phyloP scores from a whole-genome alignment of 495 filamentous ascomycete genomes.

The Physcia stellaris region DNA sequence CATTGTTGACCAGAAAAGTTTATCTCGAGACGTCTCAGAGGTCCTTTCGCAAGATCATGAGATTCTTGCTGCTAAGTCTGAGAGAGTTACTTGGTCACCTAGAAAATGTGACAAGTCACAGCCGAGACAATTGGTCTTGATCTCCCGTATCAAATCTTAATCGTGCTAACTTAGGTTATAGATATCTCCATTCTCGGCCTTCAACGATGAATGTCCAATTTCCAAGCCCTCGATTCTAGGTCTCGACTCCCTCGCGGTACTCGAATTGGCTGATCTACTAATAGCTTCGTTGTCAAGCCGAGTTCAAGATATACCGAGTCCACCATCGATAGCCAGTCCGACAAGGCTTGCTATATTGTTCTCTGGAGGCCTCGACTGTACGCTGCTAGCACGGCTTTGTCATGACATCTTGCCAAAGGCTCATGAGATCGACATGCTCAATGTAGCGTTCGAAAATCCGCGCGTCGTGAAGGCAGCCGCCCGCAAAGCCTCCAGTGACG shows the following conservation, averaged over 20 bases:
- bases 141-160: too few species aligned
- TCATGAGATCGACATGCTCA: constrained; percentile 73
- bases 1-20: constrained; percentile 25
- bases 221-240: constrained; percentile 25
- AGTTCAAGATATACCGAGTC: constrained; percentile 47
- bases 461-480: constrained; percentile 43
- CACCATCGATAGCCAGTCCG: not conserved
- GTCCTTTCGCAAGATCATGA: too few species aligned
- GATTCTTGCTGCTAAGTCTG: too few species aligned
- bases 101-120: too few species aligned
- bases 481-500: constrained; percentile 14
- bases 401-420: constrained; percentile 59
- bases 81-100: too few species aligned
- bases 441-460: constrained; percentile 94
- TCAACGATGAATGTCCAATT: constrained; percentile 42
- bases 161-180: constrained; percentile 19
- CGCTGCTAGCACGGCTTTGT: constrained; percentile 66
- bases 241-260: constrained; percentile 37
- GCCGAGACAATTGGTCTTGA: too few species aligned
- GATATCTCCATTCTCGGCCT: constrained; percentile 47
- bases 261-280: constrained; percentile 42
- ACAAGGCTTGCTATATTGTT: constrained; percentile 63
- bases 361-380: constrained; percentile 90
- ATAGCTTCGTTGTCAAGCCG: constrained; percentile 49
- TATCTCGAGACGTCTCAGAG: too few species aligned